phyloP scores from a whole-genome alignment of 2,329 filamentous ascomycete species.

The Ascochyta viciae-villosae region DNA sequence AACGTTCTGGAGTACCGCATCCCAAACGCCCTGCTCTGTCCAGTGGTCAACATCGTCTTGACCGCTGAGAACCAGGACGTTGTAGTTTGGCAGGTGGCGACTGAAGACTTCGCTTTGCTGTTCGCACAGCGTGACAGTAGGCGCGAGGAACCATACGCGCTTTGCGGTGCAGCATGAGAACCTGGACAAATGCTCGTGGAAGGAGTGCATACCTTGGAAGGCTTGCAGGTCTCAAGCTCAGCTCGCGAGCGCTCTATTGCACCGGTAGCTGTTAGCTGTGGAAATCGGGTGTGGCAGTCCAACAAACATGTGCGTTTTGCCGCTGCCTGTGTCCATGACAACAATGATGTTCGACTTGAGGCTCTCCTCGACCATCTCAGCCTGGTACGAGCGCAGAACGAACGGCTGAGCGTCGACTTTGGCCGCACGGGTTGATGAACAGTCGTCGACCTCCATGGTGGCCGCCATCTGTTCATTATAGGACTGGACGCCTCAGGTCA shows the following conservation, averaged over 20 bases:
- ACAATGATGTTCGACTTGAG: conserved; percentile 56
- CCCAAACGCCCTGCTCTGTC: conserved; percentile 72
- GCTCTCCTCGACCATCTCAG: conserved; percentile 58
- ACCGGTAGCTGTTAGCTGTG: conserved; percentile 31
- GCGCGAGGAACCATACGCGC: conserved; percentile 57
- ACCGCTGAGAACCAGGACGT: conserved; percentile 70
- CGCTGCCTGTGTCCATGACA: conserved; percentile 58
- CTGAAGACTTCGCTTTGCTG: conserved; percentile 52
- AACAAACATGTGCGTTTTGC: conserved; percentile 55
- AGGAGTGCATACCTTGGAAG: conserved; percentile 42
- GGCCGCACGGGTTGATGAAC: conserved; percentile 7
- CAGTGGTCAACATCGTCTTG: conserved; percentile 75
- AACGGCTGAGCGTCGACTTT: conserved; percentile 22
- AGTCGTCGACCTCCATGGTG: conserved; percentile 6
- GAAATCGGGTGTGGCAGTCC: not conserved
- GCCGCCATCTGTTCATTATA: conserved; percentile 2
- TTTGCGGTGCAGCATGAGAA: conserved; percentile 22
- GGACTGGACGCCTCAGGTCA: not conserved
- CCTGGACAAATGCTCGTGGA: not conserved
- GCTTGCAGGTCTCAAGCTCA: conserved; percentile 50
- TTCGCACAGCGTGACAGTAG: conserved; percentile 54
- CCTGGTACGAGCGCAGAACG: conserved; percentile 55
- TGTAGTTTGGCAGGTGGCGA: conserved; percentile 54
- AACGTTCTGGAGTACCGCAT: conserved; percentile 67
- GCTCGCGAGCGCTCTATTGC: conserved; percentile 54